phyloP scores from a whole-genome alignment of 1,284 basidiomycete species.

The Stereum hirsutum region DNA sequence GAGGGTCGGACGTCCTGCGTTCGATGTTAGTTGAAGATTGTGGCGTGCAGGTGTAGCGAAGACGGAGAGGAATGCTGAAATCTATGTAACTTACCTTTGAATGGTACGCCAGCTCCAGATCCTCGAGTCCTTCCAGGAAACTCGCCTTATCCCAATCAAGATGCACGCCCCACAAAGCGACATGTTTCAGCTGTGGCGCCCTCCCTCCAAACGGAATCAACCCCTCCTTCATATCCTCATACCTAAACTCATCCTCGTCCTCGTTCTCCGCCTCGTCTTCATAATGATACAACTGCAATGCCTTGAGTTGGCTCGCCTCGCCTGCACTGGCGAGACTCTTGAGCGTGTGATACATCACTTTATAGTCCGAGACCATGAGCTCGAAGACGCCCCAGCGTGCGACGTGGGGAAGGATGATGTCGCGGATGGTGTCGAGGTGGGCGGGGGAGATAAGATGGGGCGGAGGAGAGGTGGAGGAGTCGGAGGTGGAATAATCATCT shows the following conservation, averaged over 20 bases:
- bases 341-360: slow-evolving; percentile 36
- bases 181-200: slow-evolving; percentile 38
- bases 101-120: slow-evolving; percentile 50
- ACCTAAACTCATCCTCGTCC: slow-evolving; percentile 28
- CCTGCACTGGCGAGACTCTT: slow-evolving; percentile 28
- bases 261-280: slow-evolving; percentile 27
- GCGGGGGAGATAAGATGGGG: slow-evolving; percentile 6
- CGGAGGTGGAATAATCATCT: slow-evolving; percentile 18
- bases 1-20: slow-evolving; percentile 50
- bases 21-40: too few relatives aligned
- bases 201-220: slow-evolving; percentile 43
- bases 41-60: too few relatives aligned
- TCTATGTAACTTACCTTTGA: too few relatives aligned
- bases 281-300: slow-evolving; percentile 40
- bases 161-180: slow-evolving; percentile 55
- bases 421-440: slow-evolving; percentile 31
- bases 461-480: slow-evolving; percentile 1
- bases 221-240: slow-evolving; percentile 19
- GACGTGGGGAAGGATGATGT: slow-evolving; percentile 42
- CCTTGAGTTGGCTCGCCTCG: slow-evolving; percentile 40
- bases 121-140: slow-evolving; percentile 31
- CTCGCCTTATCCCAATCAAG: slow-evolving; percentile 44
- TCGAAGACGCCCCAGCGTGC: slow-evolving; percentile 41
- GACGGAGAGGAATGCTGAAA: too few relatives aligned
- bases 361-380: slow-evolving; percentile 32